Base-by-base conservation (phyloP, 345 rosid species). In the Lagerstroemia speciosa region DNA sequence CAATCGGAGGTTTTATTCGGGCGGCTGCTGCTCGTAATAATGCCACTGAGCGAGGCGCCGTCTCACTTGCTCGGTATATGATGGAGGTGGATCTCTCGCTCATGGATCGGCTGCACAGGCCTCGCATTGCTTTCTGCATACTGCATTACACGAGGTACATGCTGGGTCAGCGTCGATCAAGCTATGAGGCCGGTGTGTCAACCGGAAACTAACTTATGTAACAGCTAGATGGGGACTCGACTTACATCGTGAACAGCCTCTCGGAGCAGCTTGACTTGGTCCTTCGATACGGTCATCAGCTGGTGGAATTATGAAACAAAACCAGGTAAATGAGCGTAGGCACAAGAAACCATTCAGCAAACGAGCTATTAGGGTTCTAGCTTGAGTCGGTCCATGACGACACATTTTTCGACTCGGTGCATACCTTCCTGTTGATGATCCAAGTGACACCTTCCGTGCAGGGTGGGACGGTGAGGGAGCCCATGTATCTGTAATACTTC, bases 391-490 rank as follows among this genome's bases (percentile, higher is more conserved):
- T n/a, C n/a, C n/a, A n/a, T n/a, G n/a, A n/a, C n/a, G n/a, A n/a
- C n/a, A n/a, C n/a, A n/a, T n/a, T n/a, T n/a, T n/a, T n/a, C 43
- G 11, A 38, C 12, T 38, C 4, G 4, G 9, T 37, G 36, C 19
- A 12, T 75, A 92, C 94, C 83, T 81, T 75, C 66, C 66, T 75
- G 81, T 79, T 67, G 66, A 90, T 83, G 70, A 72, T 84, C 97
- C 97, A 87, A 62, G 70, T 76, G 67, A 92, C 95, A 67, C 83
- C 87, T 83, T 92, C 84, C 0, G 93, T 82, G 75, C 97, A 92
- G 64, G 95, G 97, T 76, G 98, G 93, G 43, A 83, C 78, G 0
- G 98, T 88, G 63, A 92, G 91, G 2, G 98, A 92, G 41, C 98
- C 98, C 34, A 71, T 55, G 69, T 92, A 90, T 70, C 86, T 86